Evolutionary conservation across 441 rosid species (phyloP).

Genomic region (Hura crepitans): DNA sequence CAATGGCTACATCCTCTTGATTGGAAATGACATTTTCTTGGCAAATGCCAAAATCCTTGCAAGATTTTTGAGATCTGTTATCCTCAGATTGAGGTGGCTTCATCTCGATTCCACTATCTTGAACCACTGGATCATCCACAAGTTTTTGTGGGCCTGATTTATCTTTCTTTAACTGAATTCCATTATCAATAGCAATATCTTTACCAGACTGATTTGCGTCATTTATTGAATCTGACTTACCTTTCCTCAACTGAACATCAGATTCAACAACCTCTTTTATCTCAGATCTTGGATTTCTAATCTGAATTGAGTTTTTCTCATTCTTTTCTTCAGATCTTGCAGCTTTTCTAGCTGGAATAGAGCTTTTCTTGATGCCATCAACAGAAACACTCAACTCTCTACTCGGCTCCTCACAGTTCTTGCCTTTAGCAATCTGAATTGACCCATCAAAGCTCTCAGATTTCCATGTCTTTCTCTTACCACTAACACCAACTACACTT

Average conservation of each 20-base stretch:
- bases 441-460: conserved; percentile 39
- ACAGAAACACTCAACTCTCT: conserved; percentile 25
- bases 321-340: conserved; percentile 30
- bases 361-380: conserved; percentile 35
- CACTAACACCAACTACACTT: conserved; percentile 20
- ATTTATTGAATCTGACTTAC: conserved; percentile 18
- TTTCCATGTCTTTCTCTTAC: conserved; percentile 62
- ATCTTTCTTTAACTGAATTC: conserved; percentile 34
- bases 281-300: conserved; percentile 38
- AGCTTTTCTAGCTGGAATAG: conserved; percentile 29
- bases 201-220: conserved; percentile 7
- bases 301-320: conserved; percentile 31
- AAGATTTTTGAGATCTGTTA: conserved; percentile 38
- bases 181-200: conserved; percentile 21
- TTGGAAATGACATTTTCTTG: conserved; percentile 42
- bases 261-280: conserved; percentile 21
- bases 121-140: conserved; percentile 17
- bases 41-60: conserved; percentile 47
- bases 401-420: conserved; percentile 22
- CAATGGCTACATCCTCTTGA: conserved; percentile 2
- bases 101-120: conserved; percentile 27
- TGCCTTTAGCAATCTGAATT: conserved; percentile 34
- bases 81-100: conserved; percentile 32
- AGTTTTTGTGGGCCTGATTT: conserved; percentile 36
- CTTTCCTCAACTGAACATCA: conserved; percentile 24